Conservation (phyloP, 768 basidiomycete genomes). For the Tremella mesenterica region DNA sequence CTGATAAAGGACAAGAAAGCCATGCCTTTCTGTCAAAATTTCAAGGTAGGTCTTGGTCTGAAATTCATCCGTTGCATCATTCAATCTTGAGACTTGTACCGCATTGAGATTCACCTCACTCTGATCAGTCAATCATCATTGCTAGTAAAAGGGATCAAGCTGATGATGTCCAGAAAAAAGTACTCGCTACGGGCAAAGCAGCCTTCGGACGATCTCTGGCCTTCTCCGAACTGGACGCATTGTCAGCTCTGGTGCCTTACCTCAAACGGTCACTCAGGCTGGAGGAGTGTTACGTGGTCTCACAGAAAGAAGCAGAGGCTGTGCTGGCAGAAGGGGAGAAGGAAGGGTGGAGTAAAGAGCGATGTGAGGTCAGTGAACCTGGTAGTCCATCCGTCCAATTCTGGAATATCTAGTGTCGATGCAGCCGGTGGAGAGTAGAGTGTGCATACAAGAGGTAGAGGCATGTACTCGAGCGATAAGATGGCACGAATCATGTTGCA, state of each 20-base stretch:
- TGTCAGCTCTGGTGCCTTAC: constrained; percentile 66
- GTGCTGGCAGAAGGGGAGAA: constrained; percentile 50
- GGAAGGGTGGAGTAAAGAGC: constrained; percentile 57
- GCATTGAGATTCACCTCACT: too few relatives aligned
- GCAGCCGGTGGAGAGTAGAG: too few relatives aligned
- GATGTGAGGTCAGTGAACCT: constrained; percentile 80
- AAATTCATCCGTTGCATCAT: background rate
- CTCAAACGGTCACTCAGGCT: constrained; percentile 54
- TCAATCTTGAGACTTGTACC: constrained; percentile 5
- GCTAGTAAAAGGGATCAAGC: background rate
- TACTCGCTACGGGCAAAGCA: constrained; percentile 53
- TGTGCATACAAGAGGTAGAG: too few relatives aligned
- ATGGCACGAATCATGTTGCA: too few relatives aligned
- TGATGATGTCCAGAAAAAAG: constrained; percentile 19
- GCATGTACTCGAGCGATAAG: too few relatives aligned
- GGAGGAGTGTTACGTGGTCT: constrained; percentile 50
- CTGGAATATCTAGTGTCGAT: constrained; percentile 56
- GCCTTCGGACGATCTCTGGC: constrained; percentile 75
- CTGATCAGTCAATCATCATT: background rate
- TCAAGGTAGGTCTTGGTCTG: constrained; percentile 60
- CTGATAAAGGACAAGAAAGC: constrained; percentile 89
- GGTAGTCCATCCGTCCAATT: constrained; percentile 80
- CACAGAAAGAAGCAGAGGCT: constrained; percentile 63
- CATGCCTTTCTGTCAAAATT: constrained; percentile 88
- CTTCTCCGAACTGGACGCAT: constrained; percentile 70